A percentile compares a stretch with the other conserved stretches of the same genome.
Conservation (phyloP, 1,139 yeast genomes). For the Nadsonia commutata region DNA sequence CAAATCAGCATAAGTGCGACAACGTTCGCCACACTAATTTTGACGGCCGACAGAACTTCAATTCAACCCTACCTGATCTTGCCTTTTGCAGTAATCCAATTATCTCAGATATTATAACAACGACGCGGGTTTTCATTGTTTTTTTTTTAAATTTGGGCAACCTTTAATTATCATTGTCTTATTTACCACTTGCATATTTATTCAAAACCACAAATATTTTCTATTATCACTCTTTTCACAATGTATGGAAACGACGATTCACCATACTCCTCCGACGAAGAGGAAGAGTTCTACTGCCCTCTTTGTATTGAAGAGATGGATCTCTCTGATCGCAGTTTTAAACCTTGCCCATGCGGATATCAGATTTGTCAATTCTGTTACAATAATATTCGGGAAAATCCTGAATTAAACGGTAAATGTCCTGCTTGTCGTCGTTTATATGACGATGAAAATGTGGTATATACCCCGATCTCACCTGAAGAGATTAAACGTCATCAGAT, state of each 20-base stretch:
- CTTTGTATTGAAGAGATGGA: slow-evolving; percentile 97
- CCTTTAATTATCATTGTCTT: no score
- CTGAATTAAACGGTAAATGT: slow-evolving; percentile 88
- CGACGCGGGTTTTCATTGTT: no score
- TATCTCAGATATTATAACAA: no score
- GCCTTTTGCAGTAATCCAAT: no score
- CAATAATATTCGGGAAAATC: slow-evolving; percentile 89
- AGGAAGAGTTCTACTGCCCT: slow-evolving; percentile 33
- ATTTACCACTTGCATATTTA: no score
- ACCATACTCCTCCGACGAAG: slow-evolving; percentile 5
- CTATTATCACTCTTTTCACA: no score
- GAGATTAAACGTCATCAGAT: slow-evolving; percentile 59
- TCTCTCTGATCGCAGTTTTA: slow-evolving; percentile 86
- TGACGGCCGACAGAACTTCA: no score
- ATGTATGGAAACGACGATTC: background rate
- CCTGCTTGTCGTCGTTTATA: slow-evolving; percentile 95
- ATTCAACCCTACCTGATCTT: no score
- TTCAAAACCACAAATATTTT: no score
- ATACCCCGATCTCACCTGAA: slow-evolving; percentile 67
- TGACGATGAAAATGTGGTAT: slow-evolving; percentile 86
- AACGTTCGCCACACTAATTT: no score
- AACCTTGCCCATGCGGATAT: slow-evolving; percentile 98
- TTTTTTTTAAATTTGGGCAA: no score
- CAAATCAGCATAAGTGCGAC: no score
- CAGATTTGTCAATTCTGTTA: slow-evolving; percentile 97